Conservation (phyloP, 2,329 filamentous ascomycete genomes). For the Neurospora sp. region DNA sequence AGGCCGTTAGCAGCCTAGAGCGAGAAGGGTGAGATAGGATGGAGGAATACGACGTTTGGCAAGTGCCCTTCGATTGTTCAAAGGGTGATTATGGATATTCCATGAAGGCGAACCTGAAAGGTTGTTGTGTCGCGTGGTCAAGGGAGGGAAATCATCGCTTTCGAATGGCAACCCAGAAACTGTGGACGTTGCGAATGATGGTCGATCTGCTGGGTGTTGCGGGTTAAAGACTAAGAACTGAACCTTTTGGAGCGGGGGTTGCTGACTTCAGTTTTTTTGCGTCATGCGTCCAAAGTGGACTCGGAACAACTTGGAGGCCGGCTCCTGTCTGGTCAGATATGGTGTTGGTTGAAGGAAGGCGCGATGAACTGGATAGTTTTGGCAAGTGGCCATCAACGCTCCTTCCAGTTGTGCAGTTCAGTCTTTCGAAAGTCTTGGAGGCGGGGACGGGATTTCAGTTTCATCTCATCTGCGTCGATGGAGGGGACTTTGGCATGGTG, state of each 20-base stretch:
- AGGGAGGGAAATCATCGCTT: neutral
- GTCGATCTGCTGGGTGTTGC: neutral
- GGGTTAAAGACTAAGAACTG: neutral
- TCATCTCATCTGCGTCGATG: neutral
- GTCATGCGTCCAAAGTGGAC: neutral
- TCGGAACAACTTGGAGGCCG: neutral
- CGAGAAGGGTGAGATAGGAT: neutral
- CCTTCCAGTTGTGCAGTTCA: neutral
- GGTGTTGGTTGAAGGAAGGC: neutral
- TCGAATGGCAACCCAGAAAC: neutral
- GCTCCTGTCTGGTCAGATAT: neutral
- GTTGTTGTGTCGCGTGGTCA: neutral
- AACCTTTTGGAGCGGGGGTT: neutral
- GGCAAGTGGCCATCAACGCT: neutral
- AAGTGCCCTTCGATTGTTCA: neutral
- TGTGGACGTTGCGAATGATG: neutral
- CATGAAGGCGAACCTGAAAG: neutral
- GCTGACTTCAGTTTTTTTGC: neutral
- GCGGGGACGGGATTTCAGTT: neutral
- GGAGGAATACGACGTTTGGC: neutral
- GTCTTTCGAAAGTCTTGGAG: neutral
- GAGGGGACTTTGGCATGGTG: neutral
- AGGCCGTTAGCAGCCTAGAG: neutral
- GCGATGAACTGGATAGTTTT: neutral
- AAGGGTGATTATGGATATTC: neutral